phyloP scores from a whole-genome alignment of 345 rosid genomes.

The Trapa incisa region DNA sequence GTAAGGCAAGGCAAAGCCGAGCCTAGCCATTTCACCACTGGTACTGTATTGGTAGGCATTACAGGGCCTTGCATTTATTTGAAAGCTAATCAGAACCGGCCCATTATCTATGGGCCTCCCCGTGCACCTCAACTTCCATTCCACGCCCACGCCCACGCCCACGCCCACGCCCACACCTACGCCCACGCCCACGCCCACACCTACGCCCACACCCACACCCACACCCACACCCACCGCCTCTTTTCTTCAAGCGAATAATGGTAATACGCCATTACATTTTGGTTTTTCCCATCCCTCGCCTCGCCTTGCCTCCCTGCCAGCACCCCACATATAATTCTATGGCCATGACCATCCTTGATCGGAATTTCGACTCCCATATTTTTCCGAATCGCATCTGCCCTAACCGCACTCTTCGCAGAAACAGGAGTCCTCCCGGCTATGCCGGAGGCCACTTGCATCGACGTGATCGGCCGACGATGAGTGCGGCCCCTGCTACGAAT shows the following conservation, averaged over 20 bases:
- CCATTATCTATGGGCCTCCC: too few relatives aligned
- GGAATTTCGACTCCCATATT: conserved; percentile 14
- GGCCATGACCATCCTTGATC: neutral
- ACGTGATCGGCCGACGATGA: conserved; percentile 14
- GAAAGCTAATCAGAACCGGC: too few relatives aligned
- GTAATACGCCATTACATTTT: neutral
- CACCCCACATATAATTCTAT: neutral
- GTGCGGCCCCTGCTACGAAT: conserved; percentile 19
- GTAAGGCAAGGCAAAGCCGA: too few relatives aligned
- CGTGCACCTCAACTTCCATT: too few relatives aligned
- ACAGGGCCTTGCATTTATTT: too few relatives aligned
- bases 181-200: too few relatives aligned
- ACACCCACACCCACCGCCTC: too few relatives aligned
- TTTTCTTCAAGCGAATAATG: neutral
- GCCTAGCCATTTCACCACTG: too few relatives aligned
- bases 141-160: too few relatives aligned
- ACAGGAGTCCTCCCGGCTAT: conserved; percentile 15
- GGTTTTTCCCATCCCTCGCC: neutral
- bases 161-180: too few relatives aligned
- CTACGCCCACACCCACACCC: too few relatives aligned
- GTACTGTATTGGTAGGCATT: too few relatives aligned
- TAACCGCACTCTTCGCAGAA: conserved; percentile 20
- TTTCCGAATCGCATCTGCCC: conserved; percentile 4
- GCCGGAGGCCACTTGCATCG: neutral
- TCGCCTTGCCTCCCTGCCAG: neutral